These are phyloP conservation scores for Sclerotinia trifoliorum DNA, from an alignment of 2,329 filamentous ascomycete genomes.

Conservation along the genomic window DNA sequence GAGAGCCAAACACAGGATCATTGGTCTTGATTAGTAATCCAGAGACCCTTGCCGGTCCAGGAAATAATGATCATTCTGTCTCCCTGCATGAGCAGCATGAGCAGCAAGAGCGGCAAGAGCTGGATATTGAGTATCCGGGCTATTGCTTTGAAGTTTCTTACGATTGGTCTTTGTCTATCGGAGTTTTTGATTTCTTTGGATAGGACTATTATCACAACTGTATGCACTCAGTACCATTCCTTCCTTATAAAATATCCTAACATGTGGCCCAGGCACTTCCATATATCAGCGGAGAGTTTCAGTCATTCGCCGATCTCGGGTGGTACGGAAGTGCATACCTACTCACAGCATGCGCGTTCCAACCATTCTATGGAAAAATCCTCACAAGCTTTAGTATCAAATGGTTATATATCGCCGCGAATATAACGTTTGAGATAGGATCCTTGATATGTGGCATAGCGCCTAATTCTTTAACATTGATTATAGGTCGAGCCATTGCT, in stretches of 20 bases:
- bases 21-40: not conserved
- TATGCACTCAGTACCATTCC: constrained; percentile 41
- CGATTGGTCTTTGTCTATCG: constrained; percentile 35
- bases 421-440: constrained; percentile 27
- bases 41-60: not conserved
- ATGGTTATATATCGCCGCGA: constrained; percentile 11
- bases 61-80: not conserved
- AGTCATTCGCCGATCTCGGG: constrained; percentile 1
- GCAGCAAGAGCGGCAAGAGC: not conserved
- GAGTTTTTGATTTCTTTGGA: constrained; percentile 38
- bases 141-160: constrained; percentile 30
- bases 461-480: constrained; percentile 59
- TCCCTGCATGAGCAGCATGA: not conserved
- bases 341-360: constrained; percentile 50
- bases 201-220: constrained; percentile 43
- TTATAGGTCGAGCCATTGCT: constrained; percentile 60
- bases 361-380: constrained; percentile 39
- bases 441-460: constrained; percentile 57
- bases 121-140: constrained; percentile 24
- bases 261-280: constrained; percentile 44
- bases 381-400: constrained; percentile 16
- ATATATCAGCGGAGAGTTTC: constrained; percentile 4
- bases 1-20: not conserved
- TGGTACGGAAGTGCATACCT: constrained; percentile 54
- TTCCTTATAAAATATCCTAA: constrained; percentile 44